Evolutionary conservation across 192 early-diverging fungal species (phyloP).

Genomic region (Entomortierella beljakovae): DNA sequence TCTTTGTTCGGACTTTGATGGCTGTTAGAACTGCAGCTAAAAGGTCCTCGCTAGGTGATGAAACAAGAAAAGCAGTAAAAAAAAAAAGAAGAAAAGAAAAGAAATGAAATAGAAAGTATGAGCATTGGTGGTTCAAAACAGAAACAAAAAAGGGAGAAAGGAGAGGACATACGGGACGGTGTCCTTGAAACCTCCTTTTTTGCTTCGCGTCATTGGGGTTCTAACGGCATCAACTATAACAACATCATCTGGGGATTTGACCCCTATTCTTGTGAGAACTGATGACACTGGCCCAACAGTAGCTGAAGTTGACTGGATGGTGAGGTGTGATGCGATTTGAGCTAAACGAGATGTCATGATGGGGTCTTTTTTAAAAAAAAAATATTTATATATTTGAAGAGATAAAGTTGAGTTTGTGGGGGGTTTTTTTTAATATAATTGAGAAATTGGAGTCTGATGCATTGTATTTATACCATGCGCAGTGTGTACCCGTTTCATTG

Average conservation of each 20-base stretch:
- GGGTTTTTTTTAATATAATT: too few species aligned
- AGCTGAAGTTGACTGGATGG: not conserved
- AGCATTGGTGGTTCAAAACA: not conserved
- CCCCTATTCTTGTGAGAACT: slow-evolving; percentile 48
- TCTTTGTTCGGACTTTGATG: slow-evolving; percentile 75
- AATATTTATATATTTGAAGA: too few species aligned
- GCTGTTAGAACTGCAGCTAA: slow-evolving; percentile 82
- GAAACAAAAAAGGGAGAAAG: not conserved
- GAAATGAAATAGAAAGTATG: not conserved
- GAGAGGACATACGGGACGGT: slow-evolving; percentile 62
- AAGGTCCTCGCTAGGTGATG: slow-evolving; percentile 64
- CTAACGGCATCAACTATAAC: slow-evolving; percentile 83
- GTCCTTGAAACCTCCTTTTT: slow-evolving; percentile 85
- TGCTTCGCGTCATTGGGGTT: slow-evolving; percentile 75
- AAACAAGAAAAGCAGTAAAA: not conserved
- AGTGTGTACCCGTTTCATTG: too few species aligned
- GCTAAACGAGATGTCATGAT: slow-evolving; percentile 8
- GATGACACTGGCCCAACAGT: not conserved
- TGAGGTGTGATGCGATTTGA: slow-evolving; percentile 5
- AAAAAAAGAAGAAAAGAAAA: not conserved
- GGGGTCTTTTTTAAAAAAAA: too few species aligned
- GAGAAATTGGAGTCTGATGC: too few species aligned
- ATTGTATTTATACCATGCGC: too few species aligned
- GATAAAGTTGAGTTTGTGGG: too few species aligned
- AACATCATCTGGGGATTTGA: slow-evolving; percentile 82